Base-by-base conservation (phyloP, 2,329 filamentous ascomycete genomes). In the Diaporthe velutina region DNA sequence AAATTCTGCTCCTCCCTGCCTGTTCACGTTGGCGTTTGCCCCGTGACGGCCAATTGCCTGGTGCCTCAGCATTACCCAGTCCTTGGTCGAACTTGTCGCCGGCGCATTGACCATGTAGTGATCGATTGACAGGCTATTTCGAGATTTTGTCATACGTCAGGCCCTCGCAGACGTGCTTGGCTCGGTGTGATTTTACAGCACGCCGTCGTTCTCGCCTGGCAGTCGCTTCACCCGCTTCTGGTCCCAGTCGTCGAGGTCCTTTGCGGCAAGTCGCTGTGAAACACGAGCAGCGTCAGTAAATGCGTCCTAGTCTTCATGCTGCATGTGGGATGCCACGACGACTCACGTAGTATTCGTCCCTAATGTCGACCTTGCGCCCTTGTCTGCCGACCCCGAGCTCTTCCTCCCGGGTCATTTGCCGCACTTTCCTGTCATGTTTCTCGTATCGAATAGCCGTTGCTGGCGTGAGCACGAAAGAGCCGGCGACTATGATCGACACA, bases 241-340 rank as follows among this genome's bases (percentile, higher is more conserved):
- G 83, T 98, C 96, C 97, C 97, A 99, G 81, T 95, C 90, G 80
- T 99, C 96, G 76, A 98, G 86, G 82, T 98, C 97, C 83, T 97
- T 98, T 42, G 94, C 94, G 79, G 95, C 94, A 52, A 94, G 87
- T 85, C 92, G 91, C 94, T 97, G 83, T 72, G 48, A 64, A 72
- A 77, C 55, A 71, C 54, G 67, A 4, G 42, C 33, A 52, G 60
- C 38, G 61, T 76, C 38, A 76, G 45, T 64, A 74, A 54, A 64
- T 28, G 15, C 12, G 17, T 22, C 28, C 54, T 19, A 35, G 54
- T 48, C 33, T 54, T 40, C 64, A 75, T 22, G 71, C 52, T 13
- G 55, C 19, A 12, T 38, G 50, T 1, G 42, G 38, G 28, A 73
- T 61, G 28, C 70, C 35, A 58, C 35, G 13, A 7, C 9, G 70